These are phyloP conservation scores for Cucurbita moschata DNA, from an alignment of 306 rosid genomes.

Conservation along the genomic window DNA sequence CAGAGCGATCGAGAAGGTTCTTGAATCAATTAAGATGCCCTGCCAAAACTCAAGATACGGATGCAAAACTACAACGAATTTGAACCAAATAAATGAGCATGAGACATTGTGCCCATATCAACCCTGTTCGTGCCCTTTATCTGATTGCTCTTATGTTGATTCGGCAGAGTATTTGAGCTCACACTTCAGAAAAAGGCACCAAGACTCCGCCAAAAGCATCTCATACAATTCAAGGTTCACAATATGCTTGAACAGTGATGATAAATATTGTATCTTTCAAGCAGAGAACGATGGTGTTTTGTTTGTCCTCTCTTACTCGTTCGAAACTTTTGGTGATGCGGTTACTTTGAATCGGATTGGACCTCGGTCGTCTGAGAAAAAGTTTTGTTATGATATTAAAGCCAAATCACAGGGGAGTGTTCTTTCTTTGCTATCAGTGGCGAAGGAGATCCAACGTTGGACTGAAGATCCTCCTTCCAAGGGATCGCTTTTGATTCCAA, in stretches of 20 bases:
- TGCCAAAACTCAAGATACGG: slow-evolving; percentile 45
- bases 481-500: slow-evolving; percentile 33
- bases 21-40: slow-evolving; percentile 43
- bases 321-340: slow-evolving; percentile 22
- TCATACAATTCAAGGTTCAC: slow-evolving; percentile 14
- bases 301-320: slow-evolving; percentile 27
- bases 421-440: slow-evolving; percentile 21
- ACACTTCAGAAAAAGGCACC: slow-evolving; percentile 34
- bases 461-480: slow-evolving; percentile 5
- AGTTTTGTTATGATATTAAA: slow-evolving; percentile 28
- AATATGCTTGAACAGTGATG: slow-evolving; percentile 5
- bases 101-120: slow-evolving; percentile 36
- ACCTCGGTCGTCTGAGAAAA: slow-evolving; percentile 12
- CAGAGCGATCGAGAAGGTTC: slow-evolving; percentile 50
- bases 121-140: slow-evolving; percentile 49
- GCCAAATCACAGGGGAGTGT: slow-evolving; percentile 18
- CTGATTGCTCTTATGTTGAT: slow-evolving; percentile 29
- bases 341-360: slow-evolving; percentile 32
- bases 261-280: slow-evolving; percentile 24
- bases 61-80: slow-evolving; percentile 25
- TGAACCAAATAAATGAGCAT: slow-evolving; percentile 30
- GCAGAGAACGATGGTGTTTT: slow-evolving; percentile 26
- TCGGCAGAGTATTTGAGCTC: slow-evolving; percentile 28
- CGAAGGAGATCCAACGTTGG: slow-evolving; percentile 18
- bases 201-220: slow-evolving; percentile 19